These are phyloP conservation scores for Tylopilus subfusipes DNA, from an alignment of 768 basidiomycete species.

Conservation along the genomic window DNA sequence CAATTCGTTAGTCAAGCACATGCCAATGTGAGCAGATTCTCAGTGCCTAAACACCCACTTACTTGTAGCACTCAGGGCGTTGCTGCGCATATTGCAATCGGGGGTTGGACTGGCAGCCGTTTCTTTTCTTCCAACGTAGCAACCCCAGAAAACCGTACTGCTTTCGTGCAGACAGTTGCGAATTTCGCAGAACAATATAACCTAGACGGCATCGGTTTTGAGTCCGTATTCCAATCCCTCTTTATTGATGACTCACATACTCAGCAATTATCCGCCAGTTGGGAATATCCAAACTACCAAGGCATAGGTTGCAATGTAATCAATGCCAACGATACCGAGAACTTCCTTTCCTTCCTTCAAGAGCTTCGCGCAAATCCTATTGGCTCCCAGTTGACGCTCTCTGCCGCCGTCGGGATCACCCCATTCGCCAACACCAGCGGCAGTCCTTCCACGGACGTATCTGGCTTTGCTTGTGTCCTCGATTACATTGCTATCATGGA, in stretches of 20 bases:
- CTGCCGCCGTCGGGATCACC: neutral
- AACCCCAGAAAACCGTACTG: neutral
- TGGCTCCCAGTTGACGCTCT: neutral
- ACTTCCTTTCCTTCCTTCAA: neutral
- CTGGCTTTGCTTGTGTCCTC: slow-evolving; percentile 65
- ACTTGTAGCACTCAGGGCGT: neutral
- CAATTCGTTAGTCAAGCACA: neutral
- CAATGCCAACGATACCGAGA: neutral
- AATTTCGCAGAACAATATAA: neutral
- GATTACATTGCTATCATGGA: slow-evolving; percentile 65
- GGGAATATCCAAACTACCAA: neutral
- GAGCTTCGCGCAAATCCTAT: neutral
- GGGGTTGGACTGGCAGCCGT: neutral
- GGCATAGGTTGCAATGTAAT: neutral
- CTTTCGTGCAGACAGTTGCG: neutral
- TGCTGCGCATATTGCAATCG: neutral
- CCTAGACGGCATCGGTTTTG: neutral
- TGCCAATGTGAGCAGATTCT: neutral
- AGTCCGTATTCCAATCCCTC: neutral
- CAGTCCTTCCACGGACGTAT: slow-evolving; percentile 62
- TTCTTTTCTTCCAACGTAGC: neutral
- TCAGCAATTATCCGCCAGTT: neutral
- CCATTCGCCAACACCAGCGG: slow-evolving; percentile 67
- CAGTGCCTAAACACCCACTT: neutral
- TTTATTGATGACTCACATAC: neutral